Base-by-base conservation (phyloP, 148 eudicot genomes). In the Nyssa sinensis region DNA sequence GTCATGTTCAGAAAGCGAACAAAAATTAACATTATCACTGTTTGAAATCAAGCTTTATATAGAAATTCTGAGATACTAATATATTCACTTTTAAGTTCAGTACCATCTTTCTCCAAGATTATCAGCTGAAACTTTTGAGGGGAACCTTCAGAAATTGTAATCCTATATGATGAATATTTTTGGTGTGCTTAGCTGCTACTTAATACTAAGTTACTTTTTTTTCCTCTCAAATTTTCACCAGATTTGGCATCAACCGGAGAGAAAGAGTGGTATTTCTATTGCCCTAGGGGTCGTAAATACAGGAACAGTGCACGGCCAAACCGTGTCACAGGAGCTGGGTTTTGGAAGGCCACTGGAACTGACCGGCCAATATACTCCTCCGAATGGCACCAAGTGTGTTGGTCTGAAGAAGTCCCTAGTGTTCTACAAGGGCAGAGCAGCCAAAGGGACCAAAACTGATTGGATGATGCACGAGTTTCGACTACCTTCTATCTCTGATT, bases 381-480 rank as follows among this genome's bases (percentile, higher is more conserved):
- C 0, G 78, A n/a, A 84, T 62, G 84, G 88, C 29, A 30, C 78
- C 62, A 82, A 79, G 74, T 89, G 93, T 75, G 86, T 89, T 31
- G 93, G 93, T 30, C 75, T 89, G 75, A 89, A 89, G 82, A 89
- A 89, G 71, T 83, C 86, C 21, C 74, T 81, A 9, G 91, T 83
- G 7, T 84, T 85, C 78, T 86, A 86, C 55, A 62, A 80, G 34
- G 86, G 87, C 24, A 78, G 89, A 53, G 93, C 93, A 55, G 88
- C 93, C 3, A 89, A 76, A 82, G 90, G 88, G 47, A 84, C 80
- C 10, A 86, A 88, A 72, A 86, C 92, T 7, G 91, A 89, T 62
- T 89, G 93, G 93, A 89, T 89, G 93, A 89, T 89, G 93, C 93
- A 89, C 7, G 93, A 89, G 82, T 89, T 89, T 53, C 86, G 93